Conservation (phyloP, 2,329 filamentous ascomycete genomes). For the Periglandula ipomoeae region DNA sequence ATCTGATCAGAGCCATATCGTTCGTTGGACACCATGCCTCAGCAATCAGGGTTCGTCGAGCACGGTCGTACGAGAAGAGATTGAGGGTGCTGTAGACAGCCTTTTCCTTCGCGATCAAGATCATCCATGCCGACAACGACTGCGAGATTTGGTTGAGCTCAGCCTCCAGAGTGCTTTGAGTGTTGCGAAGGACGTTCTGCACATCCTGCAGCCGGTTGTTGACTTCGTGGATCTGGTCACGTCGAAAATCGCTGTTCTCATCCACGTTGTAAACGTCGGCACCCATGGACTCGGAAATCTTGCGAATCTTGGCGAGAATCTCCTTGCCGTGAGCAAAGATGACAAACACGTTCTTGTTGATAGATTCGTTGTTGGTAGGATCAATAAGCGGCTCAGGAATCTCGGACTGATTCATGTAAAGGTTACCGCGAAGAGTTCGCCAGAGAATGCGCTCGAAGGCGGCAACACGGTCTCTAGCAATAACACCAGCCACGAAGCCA, state of each 20-base stretch:
- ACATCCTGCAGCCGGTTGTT: slow-evolving; percentile 89
- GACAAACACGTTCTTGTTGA: slow-evolving; percentile 97
- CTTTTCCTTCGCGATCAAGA: slow-evolving; percentile 97
- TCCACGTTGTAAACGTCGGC: slow-evolving; percentile 95
- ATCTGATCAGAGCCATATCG: slow-evolving; percentile 78
- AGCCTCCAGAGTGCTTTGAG: slow-evolving; percentile 84
- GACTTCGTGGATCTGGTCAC: slow-evolving; percentile 95
- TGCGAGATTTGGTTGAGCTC: slow-evolving; percentile 91
- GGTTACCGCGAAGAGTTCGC: slow-evolving; percentile 91
- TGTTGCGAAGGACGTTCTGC: slow-evolving; percentile 86
- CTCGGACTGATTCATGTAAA: slow-evolving; percentile 99
- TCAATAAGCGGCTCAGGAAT: slow-evolving; percentile 90
- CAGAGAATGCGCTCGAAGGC: slow-evolving; percentile 96
- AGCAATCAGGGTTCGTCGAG: slow-evolving; percentile 90
- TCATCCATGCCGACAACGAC: slow-evolving; percentile 92
- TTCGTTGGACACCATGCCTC: slow-evolving; percentile 97
- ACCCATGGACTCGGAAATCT: slow-evolving; percentile 95
- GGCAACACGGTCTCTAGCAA: slow-evolving; percentile 82
- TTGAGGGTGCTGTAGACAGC: slow-evolving; percentile 94
- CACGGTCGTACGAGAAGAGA: slow-evolving; percentile 91
- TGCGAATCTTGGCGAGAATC: slow-evolving; percentile 96
- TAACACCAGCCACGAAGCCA: slow-evolving; percentile 94
- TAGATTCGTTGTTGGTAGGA: slow-evolving; percentile 81
- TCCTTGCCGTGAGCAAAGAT: slow-evolving; percentile 99
- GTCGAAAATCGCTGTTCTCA: slow-evolving; percentile 89